Base-by-base conservation (phyloP, 805 yeast species). In the Starmerella sp. region DNA sequence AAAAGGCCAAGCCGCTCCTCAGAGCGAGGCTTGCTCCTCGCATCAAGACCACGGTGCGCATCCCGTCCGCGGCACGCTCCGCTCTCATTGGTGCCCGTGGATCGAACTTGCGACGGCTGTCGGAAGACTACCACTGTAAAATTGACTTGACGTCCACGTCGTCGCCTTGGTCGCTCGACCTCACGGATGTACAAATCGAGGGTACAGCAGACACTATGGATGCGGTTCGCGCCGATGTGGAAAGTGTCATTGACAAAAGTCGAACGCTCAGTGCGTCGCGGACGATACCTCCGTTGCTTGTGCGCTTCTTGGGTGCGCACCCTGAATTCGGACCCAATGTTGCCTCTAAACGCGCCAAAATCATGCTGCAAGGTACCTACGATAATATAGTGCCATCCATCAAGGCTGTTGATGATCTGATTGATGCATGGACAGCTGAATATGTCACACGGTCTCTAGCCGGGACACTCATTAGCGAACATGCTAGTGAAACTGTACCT, bases 61-160 rank as follows among this genome's bases (percentile, higher is more conserved):
- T 60, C 28, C 60, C 63, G 14, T 50, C 48, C 14, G 35, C 37
- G n/a, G 56, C 60, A 2, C 59, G 65, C 41, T 47, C 63, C 13
- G 53, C 60, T 5, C 47, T 62, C 15, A 53, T 62, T 22, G 65
- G 65, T 13, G 39, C 54, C 10, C 48, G 53, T n/a, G 65, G 64
- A 10, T 35, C 57, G n/a, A 56, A 49, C 15, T 43, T 62, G 43
- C 55, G 61, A 8, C 35, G 37, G 5, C 11, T 58, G 30, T 52
- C 57, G 39, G 37, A 48, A 44, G 10, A 36, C 22, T 14, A 49
- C 51, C 38, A 49, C 34, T 60, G 57, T 30, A 45, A 31, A 11
- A 47, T 58, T 28, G 58, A 48, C 29, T 52, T 58, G n/a, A 7
- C 29, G 6, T 14, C 22, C 9, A 30, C 5, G 15, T 5, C 17